These are phyloP conservation scores for Rhodocollybia butyracea DNA, from an alignment of 768 basidiomycete species.

Conservation along the genomic window DNA sequence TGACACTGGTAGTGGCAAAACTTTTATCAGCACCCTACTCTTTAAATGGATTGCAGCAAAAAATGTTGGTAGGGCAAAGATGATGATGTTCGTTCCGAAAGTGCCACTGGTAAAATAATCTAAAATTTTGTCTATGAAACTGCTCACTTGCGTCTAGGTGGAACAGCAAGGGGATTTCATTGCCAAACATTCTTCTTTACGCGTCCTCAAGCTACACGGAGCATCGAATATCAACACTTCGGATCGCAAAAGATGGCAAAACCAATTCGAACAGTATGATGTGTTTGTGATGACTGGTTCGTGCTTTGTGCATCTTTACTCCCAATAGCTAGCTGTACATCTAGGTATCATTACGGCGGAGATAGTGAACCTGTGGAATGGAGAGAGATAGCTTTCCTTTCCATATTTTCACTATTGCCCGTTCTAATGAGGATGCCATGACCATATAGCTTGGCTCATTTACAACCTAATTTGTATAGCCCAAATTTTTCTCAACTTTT, in stretches of 20 bases:
- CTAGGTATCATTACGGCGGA: background rate
- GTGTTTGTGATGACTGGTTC: constrained; percentile 86
- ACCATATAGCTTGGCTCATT: background rate
- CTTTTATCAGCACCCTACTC: constrained; percentile 69
- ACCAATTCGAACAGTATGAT: constrained; percentile 59
- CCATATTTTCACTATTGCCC: background rate
- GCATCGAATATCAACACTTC: constrained; percentile 68
- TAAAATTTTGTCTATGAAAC: too few relatives aligned
- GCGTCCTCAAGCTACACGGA: constrained; percentile 68
- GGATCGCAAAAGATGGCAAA: constrained; percentile 62
- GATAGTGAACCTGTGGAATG: background rate
- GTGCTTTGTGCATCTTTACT: constrained; percentile 10
- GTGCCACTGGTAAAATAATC: constrained; percentile 83
- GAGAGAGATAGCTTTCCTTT: constrained; percentile 1
- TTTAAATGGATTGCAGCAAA: constrained; percentile 71
- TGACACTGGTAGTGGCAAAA: constrained; percentile 78
- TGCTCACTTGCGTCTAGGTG: too few relatives aligned
- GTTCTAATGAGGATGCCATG: background rate
- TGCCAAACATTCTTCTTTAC: constrained; percentile 57
- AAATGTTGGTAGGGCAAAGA: constrained; percentile 52
- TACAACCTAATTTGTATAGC: constrained; percentile 36
- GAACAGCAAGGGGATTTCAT: constrained; percentile 78
- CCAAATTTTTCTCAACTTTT: constrained; percentile 76
- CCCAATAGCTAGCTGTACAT: background rate
- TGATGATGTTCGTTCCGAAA: constrained; percentile 82